Evolutionary conservation across 169 alveolate species (phyloP).

Genomic region (Cryptosporidium parvum): DNA sequence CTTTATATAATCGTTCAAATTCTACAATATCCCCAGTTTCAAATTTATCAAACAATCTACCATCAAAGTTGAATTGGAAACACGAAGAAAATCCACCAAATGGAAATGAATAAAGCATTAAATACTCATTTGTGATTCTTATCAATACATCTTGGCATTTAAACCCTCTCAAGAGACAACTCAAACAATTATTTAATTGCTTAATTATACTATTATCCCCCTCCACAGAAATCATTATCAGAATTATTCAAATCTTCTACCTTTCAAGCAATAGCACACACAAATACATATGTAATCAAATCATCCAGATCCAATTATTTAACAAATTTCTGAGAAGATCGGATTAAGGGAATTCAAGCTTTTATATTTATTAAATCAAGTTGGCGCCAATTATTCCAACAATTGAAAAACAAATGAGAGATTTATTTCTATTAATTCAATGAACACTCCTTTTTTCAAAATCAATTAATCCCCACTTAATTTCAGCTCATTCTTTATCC

Average conservation of each 20-base stretch:
- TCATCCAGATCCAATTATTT: neutral
- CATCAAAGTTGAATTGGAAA: constrained; percentile 52
- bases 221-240: constrained; percentile 24
- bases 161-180: constrained; percentile 64
- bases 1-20: constrained; percentile 38
- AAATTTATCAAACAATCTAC: constrained; percentile 43
- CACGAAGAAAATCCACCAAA: constrained; percentile 54
- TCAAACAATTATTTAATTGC: constrained; percentile 48
- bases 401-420: neutral
- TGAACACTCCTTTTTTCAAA: neutral
- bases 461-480: neutral
- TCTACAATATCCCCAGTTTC: neutral
- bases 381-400: neutral
- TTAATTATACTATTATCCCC: constrained; percentile 21
- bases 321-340: neutral
- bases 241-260: neutral
- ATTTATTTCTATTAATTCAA: neutral
- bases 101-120: constrained; percentile 67
- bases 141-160: constrained; percentile 64
- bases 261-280: neutral
- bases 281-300: neutral
- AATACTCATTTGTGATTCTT: constrained; percentile 18
- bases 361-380: neutral
- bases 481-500: neutral
- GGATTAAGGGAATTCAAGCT: neutral